Percentiles rank a stretch among this genome's conserved stretches.
Conservation (phyloP, 139 green algal species). For the Chlamydomonas schloesseri region DNA sequence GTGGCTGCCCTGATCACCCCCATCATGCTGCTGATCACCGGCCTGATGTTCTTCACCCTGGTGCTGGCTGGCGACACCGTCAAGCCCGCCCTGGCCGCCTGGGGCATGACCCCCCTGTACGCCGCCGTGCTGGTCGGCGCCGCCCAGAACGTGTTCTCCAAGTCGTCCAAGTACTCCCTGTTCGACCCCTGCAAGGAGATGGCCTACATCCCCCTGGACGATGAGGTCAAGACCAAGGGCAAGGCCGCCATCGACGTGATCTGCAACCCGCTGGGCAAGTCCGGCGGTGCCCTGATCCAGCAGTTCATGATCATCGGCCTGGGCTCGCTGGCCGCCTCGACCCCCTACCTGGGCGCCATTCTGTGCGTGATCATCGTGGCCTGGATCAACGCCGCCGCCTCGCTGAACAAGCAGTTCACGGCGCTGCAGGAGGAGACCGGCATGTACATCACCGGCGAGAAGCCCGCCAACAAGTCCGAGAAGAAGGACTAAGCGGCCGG, state of each 20-base stretch:
- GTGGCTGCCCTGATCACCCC: slow-evolving; percentile 96
- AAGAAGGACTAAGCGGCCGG: neutral
- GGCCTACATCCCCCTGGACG: slow-evolving; percentile 98
- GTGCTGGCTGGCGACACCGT: slow-evolving; percentile 87
- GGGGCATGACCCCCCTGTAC: slow-evolving; percentile 95
- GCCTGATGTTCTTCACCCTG: slow-evolving; percentile 96
- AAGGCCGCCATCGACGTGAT: slow-evolving; percentile 99
- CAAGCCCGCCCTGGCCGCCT: slow-evolving; percentile 80
- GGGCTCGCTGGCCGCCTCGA: slow-evolving; percentile 96
- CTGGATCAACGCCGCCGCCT: slow-evolving; percentile 91
- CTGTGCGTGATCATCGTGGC: slow-evolving; percentile 90
- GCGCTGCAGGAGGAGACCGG: slow-evolving; percentile 60
- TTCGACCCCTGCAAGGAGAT: slow-evolving; percentile 99
- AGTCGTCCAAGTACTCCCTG: slow-evolving; percentile 97
- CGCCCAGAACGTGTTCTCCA: slow-evolving; percentile 99
- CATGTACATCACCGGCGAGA: slow-evolving; percentile 49
- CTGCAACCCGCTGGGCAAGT: slow-evolving; percentile 99
- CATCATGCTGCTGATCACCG: slow-evolving; percentile 95
- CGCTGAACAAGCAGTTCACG: slow-evolving; percentile 89
- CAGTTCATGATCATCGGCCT: slow-evolving; percentile 98
- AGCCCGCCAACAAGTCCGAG: neutral
- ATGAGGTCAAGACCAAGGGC: slow-evolving; percentile 94
- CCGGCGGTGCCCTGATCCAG: slow-evolving; percentile 97
- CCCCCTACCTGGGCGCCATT: slow-evolving; percentile 96
- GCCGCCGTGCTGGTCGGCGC: slow-evolving; percentile 97